Percentiles rank a stretch among this genome's conserved stretches.
These are phyloP conservation scores for Pisolithus orientalis DNA, from an alignment of 768 basidiomycete genomes.

Conservation along the genomic window DNA sequence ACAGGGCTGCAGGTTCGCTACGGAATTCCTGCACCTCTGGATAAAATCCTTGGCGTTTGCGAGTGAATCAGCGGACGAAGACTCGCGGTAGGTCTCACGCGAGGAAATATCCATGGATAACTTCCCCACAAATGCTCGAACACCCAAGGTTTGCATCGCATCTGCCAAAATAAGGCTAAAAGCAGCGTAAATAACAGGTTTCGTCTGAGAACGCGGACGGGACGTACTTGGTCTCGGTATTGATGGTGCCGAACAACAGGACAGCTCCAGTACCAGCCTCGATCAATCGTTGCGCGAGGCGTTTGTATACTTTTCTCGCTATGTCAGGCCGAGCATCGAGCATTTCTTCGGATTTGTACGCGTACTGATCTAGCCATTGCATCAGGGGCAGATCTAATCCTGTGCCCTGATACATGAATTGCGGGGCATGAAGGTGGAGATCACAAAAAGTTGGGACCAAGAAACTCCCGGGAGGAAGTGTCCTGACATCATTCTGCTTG, in stretches of 20 bases:
- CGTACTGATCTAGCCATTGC: constrained; percentile 79
- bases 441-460: constrained; percentile 78
- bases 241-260: constrained; percentile 79
- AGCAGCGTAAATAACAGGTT: background rate
- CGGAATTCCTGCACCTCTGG: constrained; percentile 37
- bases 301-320: constrained; percentile 60
- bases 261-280: constrained; percentile 75
- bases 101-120: constrained; percentile 84
- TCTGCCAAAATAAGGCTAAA: constrained; percentile 71
- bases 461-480: constrained; percentile 52
- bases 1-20: constrained; percentile 36
- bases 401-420: constrained; percentile 83
- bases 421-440: constrained; percentile 83
- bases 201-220: background rate
- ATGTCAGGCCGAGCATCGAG: constrained; percentile 58
- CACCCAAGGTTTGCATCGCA: constrained; percentile 61
- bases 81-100: constrained; percentile 64
- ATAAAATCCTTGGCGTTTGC: constrained; percentile 53
- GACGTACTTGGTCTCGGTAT: constrained; percentile 71
- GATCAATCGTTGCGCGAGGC: constrained; percentile 59
- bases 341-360: constrained; percentile 74
- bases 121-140: constrained; percentile 85
- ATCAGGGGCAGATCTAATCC: constrained; percentile 81
- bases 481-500: constrained; percentile 13
- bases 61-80: constrained; percentile 44